Base-by-base conservation (phyloP, 192 early-diverging fungal genomes). In the Allomyces macrogynus region DNA sequence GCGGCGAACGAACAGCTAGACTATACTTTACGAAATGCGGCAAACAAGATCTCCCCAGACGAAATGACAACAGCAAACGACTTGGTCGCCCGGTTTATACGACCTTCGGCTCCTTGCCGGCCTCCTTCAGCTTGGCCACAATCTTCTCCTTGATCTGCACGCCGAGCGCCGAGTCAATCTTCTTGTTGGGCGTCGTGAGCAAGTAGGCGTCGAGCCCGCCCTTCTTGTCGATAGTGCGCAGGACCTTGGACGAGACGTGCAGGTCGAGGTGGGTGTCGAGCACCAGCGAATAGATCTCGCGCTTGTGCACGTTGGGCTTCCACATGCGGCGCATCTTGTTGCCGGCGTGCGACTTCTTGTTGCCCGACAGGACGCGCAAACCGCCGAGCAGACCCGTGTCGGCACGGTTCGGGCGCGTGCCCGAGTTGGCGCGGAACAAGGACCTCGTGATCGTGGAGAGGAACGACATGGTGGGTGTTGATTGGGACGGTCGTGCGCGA, bases 171-270 rank as follows among this genome's bases (percentile, higher is more conserved):
- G 81, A 79, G 62, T 70, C 78, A 66, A 88, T 76, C 11, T 86
- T 79, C 65, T 86, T 80, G 60, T 86, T 81, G 43, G 75, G 81
- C 18, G 86, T 87, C 43, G 76, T 72, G 27, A 89, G 72, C 44
- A 91, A 67, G 67, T 89, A 91, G 62, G 74, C 76, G 68, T 91
- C 89, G 16, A 91, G 69, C 4, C 89, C 89, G 24, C 89, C 89
- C 75, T 89, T 88, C 72, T 88, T 85, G 67, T 91, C 87, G 32
- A 91, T 87, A 0, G 86, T 86, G 26, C 86, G 81, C 14, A 89
- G 71, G 5, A 86, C 82, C 4, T 80, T 70, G 4, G 86, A 79
- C 20, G 89, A 87, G 62, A 86, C 77, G 32, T 81, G 78, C 60
- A 90, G 72, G 22, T 69, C 65, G 42, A 86, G 67, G 65, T 74